These are phyloP conservation scores for Aspergillus sclerotioniger DNA, from an alignment of 495 filamentous ascomycete species.

Conservation along the genomic window DNA sequence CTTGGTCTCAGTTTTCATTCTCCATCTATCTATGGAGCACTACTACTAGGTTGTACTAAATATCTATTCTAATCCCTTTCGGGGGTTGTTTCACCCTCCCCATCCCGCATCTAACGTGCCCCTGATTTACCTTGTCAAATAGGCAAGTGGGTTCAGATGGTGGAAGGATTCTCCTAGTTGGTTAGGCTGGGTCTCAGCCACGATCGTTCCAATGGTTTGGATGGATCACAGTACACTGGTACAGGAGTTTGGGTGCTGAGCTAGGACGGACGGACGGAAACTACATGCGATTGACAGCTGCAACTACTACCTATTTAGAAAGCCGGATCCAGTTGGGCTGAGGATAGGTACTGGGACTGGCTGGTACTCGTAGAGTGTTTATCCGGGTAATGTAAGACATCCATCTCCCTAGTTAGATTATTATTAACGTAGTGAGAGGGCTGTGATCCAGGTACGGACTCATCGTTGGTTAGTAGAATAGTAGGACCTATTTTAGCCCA, in stretches of 20 bases:
- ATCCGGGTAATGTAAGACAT: no score
- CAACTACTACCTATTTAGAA: neutral
- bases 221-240: no score
- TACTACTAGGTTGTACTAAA: neutral
- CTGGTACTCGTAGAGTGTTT: no score
- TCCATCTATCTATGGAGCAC: neutral
- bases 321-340: neutral
- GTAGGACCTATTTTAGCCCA: neutral
- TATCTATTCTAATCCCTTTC: neutral
- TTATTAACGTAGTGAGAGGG: neutral
- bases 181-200: neutral
- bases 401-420: no score
- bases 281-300: neutral
- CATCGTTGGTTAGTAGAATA: neutral
- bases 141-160: neutral
- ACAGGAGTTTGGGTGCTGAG: no score
- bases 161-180: neutral
- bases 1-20: neutral
- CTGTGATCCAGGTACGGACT: neutral
- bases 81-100: neutral
- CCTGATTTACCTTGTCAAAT: neutral
- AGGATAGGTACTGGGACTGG: no score
- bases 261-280: neutral
- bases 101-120: neutral
- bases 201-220: neutral